Conservation (phyloP, 306 rosid genomes). For the Vigna unguiculata region DNA sequence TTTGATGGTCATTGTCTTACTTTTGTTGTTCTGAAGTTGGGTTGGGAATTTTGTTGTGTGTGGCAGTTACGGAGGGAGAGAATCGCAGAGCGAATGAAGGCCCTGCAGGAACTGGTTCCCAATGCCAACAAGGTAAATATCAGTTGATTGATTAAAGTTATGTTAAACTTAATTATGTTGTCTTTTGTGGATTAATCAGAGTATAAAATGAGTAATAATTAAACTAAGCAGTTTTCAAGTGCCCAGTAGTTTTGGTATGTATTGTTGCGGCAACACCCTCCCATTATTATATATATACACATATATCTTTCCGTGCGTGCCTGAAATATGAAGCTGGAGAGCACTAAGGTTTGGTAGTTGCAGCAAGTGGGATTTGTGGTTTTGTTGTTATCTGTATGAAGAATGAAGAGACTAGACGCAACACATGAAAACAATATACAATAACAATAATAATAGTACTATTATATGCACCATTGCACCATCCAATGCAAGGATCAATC, state of each 20-base stretch:
- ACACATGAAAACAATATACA: neutral
- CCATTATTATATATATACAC: too few species aligned
- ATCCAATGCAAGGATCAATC: constrained; percentile 13
- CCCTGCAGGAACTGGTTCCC: constrained; percentile 96
- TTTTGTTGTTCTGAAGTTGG: neutral
- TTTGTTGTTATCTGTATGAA: constrained; percentile 6
- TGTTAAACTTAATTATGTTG: neutral
- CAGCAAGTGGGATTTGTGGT: constrained; percentile 16
- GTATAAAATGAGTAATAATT: neutral
- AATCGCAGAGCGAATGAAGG: constrained; percentile 98
- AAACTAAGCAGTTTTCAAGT: neutral
- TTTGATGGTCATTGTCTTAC: neutral
- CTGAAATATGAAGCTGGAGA: constrained; percentile 30
- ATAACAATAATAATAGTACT: neutral
- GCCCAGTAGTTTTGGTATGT: constrained; percentile 5
- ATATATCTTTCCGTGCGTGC: constrained; percentile 34
- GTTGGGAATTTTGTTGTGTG: constrained; percentile 7
- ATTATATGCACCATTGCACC: neutral
- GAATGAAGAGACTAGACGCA: neutral
- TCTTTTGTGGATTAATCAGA: neutral
- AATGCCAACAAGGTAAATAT: constrained; percentile 84
- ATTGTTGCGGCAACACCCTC: neutral
- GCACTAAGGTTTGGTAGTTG: neutral
- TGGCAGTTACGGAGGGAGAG: constrained; percentile 96
- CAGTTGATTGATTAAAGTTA: neutral